phyloP scores from a whole-genome alignment of 1,284 basidiomycete genomes.

The Moesziomyces globuligerus region DNA sequence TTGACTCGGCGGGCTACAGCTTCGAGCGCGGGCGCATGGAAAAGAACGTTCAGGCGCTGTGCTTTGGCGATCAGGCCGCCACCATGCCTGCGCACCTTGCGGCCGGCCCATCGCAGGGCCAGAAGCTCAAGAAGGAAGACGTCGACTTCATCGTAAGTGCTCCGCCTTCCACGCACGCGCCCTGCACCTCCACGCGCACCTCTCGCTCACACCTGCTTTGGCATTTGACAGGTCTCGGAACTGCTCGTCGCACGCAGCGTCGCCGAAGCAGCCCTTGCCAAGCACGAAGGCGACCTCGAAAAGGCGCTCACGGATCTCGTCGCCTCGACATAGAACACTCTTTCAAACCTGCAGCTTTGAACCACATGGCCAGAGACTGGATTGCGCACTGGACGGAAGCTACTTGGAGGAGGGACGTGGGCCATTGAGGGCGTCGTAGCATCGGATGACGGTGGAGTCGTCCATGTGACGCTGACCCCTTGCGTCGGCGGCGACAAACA shows the following conservation, averaged over 20 bases:
- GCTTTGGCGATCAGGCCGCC: constrained; percentile 53
- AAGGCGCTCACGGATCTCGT: constrained; percentile 40
- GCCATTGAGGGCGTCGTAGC: constrained; percentile 31
- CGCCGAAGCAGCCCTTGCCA: constrained; percentile 49
- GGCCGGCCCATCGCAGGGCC: constrained; percentile 35
- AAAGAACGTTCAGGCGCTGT: constrained; percentile 53
- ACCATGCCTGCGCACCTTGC: constrained; percentile 36
- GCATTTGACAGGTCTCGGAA: constrained; percentile 17
- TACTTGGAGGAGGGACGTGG: background rate
- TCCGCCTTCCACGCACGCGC: background rate
- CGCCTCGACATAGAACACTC: constrained; percentile 7
- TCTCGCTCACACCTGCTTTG: background rate
- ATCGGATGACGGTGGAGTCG: constrained; percentile 28
- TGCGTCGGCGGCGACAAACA: constrained; percentile 22
- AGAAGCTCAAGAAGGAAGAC: constrained; percentile 59
- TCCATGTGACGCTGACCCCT: constrained; percentile 17
- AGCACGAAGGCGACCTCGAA: constrained; percentile 45
- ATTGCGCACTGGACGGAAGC: background rate
- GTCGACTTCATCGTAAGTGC: constrained; percentile 55
- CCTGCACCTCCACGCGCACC: background rate
- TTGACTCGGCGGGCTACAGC: constrained; percentile 57
- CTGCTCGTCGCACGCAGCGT: constrained; percentile 38
- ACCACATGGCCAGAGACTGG: background rate
- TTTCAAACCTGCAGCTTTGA: constrained; percentile 1
- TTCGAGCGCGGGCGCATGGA: constrained; percentile 64